These are phyloP conservation scores for Holtermannia corniformis DNA, from an alignment of 768 basidiomycete genomes.

Conservation along the genomic window DNA sequence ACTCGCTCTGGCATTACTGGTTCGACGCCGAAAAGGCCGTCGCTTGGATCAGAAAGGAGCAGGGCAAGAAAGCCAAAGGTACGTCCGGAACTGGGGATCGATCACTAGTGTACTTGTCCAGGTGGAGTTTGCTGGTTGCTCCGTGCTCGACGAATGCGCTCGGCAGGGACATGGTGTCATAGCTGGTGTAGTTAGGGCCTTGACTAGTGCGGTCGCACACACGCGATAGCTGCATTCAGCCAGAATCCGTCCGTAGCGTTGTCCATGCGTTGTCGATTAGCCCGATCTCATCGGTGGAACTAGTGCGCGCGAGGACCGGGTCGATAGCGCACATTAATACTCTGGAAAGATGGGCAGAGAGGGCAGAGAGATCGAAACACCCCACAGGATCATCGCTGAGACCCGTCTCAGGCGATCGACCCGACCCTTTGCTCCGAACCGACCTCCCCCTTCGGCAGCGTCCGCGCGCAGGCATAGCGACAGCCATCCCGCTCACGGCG, in stretches of 20 bases:
- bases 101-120: conserved; percentile 36
- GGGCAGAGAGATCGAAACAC: background rate
- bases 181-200: too few relatives aligned
- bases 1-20: conserved; percentile 75
- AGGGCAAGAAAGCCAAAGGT: conserved; percentile 70
- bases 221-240: too few relatives aligned
- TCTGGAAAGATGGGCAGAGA: too few relatives aligned
- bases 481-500: conserved; percentile 25
- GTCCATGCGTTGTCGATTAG: too few relatives aligned
- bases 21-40: conserved; percentile 74
- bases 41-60: conserved; percentile 56
- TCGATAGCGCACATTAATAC: too few relatives aligned
- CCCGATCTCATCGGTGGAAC: too few relatives aligned
- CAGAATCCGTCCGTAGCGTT: too few relatives aligned
- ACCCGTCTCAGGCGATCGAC: background rate
- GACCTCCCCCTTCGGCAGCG: background rate
- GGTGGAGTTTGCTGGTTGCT: conserved; percentile 2
- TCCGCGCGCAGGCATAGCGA: background rate
- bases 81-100: conserved; percentile 44
- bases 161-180: background rate
- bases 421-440: background rate
- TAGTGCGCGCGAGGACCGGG: too few relatives aligned
- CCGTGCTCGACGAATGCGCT: conserved; percentile 9
- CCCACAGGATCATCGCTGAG: background rate
- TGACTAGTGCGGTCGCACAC: too few relatives aligned